Evolutionary conservation across 2,329 filamentous ascomycete genomes (phyloP).

Genomic region (Fusarium camptoceras): DNA sequence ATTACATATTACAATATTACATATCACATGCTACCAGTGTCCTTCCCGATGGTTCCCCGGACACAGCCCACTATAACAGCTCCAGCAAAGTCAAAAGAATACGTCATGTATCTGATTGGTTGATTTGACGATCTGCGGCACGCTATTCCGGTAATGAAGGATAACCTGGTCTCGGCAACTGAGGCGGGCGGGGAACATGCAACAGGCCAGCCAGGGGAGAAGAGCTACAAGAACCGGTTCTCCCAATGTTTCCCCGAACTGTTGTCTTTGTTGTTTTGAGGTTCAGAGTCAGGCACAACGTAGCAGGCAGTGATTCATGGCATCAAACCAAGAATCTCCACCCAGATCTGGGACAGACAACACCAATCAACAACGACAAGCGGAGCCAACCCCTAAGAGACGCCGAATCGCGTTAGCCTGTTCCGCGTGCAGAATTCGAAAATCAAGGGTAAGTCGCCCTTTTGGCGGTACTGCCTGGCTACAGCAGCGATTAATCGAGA

Average conservation of each 20-base stretch:
- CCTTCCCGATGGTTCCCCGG: not conserved
- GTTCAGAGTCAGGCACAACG: not conserved
- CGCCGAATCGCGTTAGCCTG: constrained; percentile 9
- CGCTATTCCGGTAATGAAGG: not conserved
- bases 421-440: constrained; percentile 12
- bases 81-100: not conserved
- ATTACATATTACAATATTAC: too few relatives aligned
- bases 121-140: not conserved
- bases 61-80: not conserved
- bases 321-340: not conserved
- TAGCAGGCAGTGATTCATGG: not conserved
- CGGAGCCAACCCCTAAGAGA: constrained; percentile 3
- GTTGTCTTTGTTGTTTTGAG: not conserved
- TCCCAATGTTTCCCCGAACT: not conserved
- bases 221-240: not conserved
- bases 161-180: not conserved
- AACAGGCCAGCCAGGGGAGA: not conserved
- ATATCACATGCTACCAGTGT: not conserved
- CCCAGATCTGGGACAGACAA: not conserved
- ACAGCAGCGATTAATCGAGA: not conserved
- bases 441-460: not conserved
- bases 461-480: accelerated
- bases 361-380: not conserved
- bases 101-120: not conserved
- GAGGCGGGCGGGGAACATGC: not conserved